Evolutionary conservation across 352 stramenopile genomes (phyloP).

Genomic region (Phytophthora cryptogea): DNA sequence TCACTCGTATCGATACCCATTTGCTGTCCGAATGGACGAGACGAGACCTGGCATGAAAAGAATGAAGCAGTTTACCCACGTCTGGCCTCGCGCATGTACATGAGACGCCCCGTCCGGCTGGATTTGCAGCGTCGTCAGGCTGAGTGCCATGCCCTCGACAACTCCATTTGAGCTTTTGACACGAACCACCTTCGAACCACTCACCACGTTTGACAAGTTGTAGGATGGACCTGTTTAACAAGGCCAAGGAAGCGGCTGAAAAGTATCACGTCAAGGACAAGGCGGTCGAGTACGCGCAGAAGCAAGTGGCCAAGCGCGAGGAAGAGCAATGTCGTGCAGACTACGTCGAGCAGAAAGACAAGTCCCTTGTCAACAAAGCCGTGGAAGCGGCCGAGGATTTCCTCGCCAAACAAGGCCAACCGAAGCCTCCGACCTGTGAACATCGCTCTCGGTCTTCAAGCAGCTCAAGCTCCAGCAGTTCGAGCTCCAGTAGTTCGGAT

Average conservation of each 20-base stretch:
- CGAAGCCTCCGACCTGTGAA: neutral
- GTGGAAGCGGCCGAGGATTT: constrained; percentile 19
- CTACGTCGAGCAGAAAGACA: constrained; percentile 14
- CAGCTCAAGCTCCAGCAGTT: neutral
- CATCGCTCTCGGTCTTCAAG: neutral
- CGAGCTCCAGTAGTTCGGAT: constrained; percentile 2
- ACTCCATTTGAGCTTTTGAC: constrained; percentile 8
- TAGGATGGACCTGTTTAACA: constrained; percentile 17
- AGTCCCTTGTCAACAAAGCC: constrained; percentile 17
- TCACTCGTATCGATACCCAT: no score
- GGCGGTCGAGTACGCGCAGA: constrained; percentile 22
- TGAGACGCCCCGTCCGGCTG: neutral
- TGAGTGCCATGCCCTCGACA: neutral
- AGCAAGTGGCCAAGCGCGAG: constrained; percentile 20
- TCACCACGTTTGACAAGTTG: neutral
- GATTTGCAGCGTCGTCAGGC: neutral
- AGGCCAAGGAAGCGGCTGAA: constrained; percentile 14
- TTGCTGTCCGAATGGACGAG: neutral
- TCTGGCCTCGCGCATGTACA: constrained; percentile 9
- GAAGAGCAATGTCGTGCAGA: constrained; percentile 8
- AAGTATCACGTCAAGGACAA: constrained; percentile 19
- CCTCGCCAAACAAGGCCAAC: constrained; percentile 11
- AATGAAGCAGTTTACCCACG: constrained; percentile 12
- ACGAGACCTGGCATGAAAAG: neutral
- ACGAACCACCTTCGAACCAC: neutral